phyloP scores from a whole-genome alignment of 352 stramenopile species.

The Phytophthora litchii region DNA sequence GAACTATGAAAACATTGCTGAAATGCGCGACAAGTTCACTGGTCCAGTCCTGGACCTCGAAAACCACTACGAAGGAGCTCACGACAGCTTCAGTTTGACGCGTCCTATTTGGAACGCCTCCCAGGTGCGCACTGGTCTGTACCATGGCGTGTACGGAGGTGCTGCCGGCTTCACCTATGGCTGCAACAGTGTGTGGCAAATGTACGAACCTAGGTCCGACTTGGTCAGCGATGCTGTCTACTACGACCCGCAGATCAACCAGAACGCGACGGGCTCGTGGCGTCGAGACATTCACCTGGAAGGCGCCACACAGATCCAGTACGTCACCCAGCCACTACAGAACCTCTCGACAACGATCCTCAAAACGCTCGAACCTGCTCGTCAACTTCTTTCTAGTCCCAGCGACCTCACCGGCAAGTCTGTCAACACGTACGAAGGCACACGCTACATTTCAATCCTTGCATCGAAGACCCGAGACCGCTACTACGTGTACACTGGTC shows the following conservation, averaged over 20 bases:
- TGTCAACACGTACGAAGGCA: slow-evolving; percentile 22
- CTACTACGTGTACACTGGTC: slow-evolving; percentile 15
- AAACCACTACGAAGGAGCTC: slow-evolving; percentile 30
- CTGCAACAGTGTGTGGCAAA: no score
- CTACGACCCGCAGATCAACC: no score
- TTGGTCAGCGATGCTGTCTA: no score
- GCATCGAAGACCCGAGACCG: slow-evolving; percentile 12
- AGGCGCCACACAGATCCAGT: no score
- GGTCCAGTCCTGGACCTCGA: slow-evolving; percentile 28
- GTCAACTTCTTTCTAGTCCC: slow-evolving; percentile 1
- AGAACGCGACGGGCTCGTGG: no score
- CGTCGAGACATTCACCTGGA: no score
- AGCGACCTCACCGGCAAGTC: slow-evolving; percentile 12
- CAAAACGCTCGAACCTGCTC: slow-evolving; percentile 10
- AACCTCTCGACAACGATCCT: slow-evolving; percentile 1
- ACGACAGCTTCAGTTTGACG: slow-evolving; percentile 16
- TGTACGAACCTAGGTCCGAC: no score
- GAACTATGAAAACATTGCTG: slow-evolving; percentile 25
- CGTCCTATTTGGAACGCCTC: slow-evolving; percentile 20
- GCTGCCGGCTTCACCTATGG: no score
- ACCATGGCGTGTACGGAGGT: no score
- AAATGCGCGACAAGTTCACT: slow-evolving; percentile 18
- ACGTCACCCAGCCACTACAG: neutral
- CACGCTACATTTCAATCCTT: slow-evolving; percentile 26
- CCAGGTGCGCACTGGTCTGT: no score